Percentiles rank a stretch among this genome's conserved stretches.
Conservation (phyloP, 2,329 filamentous ascomycete species). For the Teratosphaeria destructans region DNA sequence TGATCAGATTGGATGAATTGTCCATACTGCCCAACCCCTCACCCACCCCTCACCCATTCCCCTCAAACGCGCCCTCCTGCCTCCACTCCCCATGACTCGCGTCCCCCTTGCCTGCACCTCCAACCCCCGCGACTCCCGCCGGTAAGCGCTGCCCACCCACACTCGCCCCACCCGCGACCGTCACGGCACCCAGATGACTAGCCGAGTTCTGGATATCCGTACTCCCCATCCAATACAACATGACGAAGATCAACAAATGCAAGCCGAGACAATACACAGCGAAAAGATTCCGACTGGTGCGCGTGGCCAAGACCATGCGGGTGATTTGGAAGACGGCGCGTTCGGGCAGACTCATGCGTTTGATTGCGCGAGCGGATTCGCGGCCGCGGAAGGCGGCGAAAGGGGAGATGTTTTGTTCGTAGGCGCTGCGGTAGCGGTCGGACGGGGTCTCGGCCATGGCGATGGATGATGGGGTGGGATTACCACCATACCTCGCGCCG, state of each 20-base stretch:
- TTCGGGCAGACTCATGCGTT: conserved; percentile 86
- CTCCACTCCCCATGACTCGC: conserved; percentile 24
- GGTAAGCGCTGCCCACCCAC: conserved; percentile 17
- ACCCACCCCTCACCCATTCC: background rate
- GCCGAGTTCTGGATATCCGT: conserved; percentile 54
- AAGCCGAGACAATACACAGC: conserved; percentile 82
- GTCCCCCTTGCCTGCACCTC: conserved; percentile 1
- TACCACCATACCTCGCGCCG: conserved; percentile 49
- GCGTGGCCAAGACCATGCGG: conserved; percentile 77
- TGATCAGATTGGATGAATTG: too few relatives aligned
- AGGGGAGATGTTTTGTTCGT: conserved; percentile 89
- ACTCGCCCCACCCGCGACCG: conserved; percentile 21
- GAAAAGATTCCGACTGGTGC: conserved; percentile 87
- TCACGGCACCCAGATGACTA: conserved; percentile 43
- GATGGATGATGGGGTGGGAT: conserved; percentile 65
- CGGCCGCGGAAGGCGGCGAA: conserved; percentile 94
- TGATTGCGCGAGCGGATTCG: conserved; percentile 81
- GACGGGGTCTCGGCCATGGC: conserved; percentile 46
- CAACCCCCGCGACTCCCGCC: conserved; percentile 10
- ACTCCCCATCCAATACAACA: conserved; percentile 74
- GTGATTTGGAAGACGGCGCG: conserved; percentile 83
- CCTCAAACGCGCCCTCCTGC: conserved; percentile 18
- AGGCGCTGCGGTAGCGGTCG: conserved; percentile 81
- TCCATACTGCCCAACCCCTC: background rate
- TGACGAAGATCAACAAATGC: conserved; percentile 77